Evolutionary conservation across 257 asterid genomes (phyloP).

Genomic region (Osmanthus fragrans): DNA sequence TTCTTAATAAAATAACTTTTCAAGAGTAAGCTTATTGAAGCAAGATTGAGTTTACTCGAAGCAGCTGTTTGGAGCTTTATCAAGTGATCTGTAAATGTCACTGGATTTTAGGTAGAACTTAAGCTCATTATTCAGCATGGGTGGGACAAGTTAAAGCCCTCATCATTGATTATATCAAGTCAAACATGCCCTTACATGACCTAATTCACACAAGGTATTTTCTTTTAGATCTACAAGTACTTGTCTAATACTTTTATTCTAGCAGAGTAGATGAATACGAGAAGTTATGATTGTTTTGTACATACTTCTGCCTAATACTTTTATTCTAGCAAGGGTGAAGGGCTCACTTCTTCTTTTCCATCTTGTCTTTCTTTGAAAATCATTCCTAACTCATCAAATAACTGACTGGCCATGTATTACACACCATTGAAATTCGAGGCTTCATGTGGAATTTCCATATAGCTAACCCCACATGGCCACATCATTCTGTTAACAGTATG

Average conservation of each 20-base stretch:
- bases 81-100: background rate
- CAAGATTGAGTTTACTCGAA: background rate
- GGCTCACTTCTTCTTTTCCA: background rate
- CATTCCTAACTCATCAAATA: background rate
- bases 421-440: background rate
- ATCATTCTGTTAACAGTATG: background rate
- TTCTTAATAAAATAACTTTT: background rate
- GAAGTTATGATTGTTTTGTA: background rate
- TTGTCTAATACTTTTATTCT: too few relatives aligned
- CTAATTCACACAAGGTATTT: background rate
- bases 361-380: background rate
- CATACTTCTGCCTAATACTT: background rate
- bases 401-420: background rate
- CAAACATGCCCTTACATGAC: background rate
- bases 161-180: background rate
- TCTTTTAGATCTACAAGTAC: too few relatives aligned
- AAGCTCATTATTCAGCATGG: too few relatives aligned
- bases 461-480: background rate
- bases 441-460: background rate
- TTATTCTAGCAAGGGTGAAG: background rate
- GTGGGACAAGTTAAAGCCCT: too few relatives aligned
- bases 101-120: too few relatives aligned
- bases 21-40: background rate
- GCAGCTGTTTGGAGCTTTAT: background rate
- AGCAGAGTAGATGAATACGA: too few relatives aligned